Evolutionary conservation across 371 early-diverging fungal genomes (phyloP).

Genomic region (Conidiobolus incongruus): DNA sequence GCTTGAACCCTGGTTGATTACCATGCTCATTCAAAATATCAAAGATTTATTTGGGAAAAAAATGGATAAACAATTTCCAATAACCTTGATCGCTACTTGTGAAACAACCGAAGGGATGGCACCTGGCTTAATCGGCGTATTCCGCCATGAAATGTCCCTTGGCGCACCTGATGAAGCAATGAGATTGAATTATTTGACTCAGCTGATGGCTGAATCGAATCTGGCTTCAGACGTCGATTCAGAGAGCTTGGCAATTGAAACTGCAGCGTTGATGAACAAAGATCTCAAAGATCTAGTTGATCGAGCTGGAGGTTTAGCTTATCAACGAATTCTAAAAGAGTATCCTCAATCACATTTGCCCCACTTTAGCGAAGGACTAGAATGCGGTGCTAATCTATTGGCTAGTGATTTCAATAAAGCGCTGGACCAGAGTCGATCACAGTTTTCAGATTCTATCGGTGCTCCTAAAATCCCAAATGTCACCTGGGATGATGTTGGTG

Average conservation of each 20-base stretch:
- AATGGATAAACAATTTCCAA: conserved; percentile 31
- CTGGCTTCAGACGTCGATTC: conserved; percentile 56
- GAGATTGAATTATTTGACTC: conserved; percentile 30
- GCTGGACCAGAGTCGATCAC: conserved; percentile 48
- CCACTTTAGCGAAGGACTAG: conserved; percentile 8
- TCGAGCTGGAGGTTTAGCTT: conserved; percentile 38
- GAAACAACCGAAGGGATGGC: conserved; percentile 51
- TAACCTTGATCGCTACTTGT: conserved; percentile 57
- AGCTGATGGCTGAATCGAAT: conserved; percentile 20
- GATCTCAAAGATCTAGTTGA: conserved; percentile 58
- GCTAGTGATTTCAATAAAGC: conserved; percentile 59
- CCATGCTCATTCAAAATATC: conserved; percentile 39
- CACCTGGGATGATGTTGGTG: conserved; percentile 98
- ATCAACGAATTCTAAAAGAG: conserved; percentile 18
- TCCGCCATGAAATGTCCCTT: conserved; percentile 46
- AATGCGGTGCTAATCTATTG: conserved; percentile 48
- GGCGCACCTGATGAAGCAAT: conserved; percentile 49
- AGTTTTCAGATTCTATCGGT: conserved; percentile 78
- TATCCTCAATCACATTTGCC: conserved; percentile 2
- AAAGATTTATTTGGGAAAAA: conserved; percentile 23
- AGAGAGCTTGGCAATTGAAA: conserved; percentile 55
- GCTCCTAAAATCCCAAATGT: conserved; percentile 94
- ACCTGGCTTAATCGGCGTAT: conserved; percentile 37
- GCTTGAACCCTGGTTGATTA: conserved; percentile 47
- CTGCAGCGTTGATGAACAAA: conserved; percentile 71